Conservation (phyloP, 2,329 filamentous ascomycete genomes). For the Cytospora piceae region DNA sequence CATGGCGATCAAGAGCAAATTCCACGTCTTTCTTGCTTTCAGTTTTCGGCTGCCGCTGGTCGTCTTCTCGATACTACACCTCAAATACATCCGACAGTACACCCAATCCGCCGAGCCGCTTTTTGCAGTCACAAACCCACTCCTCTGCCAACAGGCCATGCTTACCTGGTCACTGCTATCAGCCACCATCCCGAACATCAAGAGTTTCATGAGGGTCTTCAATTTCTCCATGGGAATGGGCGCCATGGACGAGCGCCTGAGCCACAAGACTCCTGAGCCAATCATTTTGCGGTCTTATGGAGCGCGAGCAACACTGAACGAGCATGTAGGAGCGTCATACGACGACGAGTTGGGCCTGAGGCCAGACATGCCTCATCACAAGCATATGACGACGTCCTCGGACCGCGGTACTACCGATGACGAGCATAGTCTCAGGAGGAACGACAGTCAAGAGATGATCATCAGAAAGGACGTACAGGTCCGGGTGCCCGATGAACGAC, state of each 20-base stretch:
- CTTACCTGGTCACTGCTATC: conserved; percentile 33
- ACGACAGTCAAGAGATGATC: conserved; percentile 32
- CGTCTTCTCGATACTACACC: conserved; percentile 25
- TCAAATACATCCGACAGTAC: conserved; percentile 25
- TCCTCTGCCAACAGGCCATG: conserved; percentile 31
- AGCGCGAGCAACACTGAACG: not conserved
- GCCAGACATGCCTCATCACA: not conserved
- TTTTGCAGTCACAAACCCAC: conserved; percentile 28
- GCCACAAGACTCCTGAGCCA: conserved; percentile 10
- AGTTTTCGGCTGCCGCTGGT: conserved; percentile 32
- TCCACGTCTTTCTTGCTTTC: conserved; percentile 32
- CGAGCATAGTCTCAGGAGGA: conserved; percentile 21
- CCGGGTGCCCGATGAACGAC: not conserved
- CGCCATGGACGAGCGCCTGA: not conserved
- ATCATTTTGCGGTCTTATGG: not conserved
- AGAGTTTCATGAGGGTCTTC: conserved; percentile 33
- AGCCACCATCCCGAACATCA: conserved; percentile 34
- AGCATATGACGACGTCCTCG: not conserved
- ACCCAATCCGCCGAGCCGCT: conserved; percentile 26
- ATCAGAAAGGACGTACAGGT: conserved; percentile 30
- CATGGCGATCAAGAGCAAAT: conserved; percentile 30
- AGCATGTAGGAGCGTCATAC: not conserved
- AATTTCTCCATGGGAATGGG: conserved; percentile 1
- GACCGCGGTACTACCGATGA: conserved; percentile 10
- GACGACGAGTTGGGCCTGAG: not conserved